Conservation (phyloP, 1,284 basidiomycete species). For the Dichomitus squalens region DNA sequence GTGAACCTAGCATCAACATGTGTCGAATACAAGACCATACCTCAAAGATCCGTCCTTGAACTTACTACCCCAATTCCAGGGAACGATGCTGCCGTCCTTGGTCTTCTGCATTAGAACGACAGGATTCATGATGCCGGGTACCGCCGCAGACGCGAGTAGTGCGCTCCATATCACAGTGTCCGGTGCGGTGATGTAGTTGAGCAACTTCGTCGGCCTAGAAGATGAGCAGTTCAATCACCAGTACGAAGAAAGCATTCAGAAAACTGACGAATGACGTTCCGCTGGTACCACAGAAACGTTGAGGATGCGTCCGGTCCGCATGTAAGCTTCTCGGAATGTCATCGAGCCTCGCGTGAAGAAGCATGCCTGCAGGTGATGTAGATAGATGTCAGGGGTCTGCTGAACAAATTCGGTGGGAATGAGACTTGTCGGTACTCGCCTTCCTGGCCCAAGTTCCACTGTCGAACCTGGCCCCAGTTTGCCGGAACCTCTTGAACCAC, state of each 20-base stretch:
- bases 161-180: constrained; percentile 84
- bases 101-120: constrained; percentile 95
- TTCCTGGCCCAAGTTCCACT: constrained; percentile 91
- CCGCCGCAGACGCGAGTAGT: constrained; percentile 81
- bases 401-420: neutral
- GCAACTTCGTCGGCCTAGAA: constrained; percentile 85
- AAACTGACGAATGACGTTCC: constrained; percentile 85
- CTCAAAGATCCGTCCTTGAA: constrained; percentile 92
- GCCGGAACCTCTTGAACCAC: constrained; percentile 83
- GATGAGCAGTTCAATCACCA: neutral
- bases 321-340: constrained; percentile 96
- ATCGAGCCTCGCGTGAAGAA: constrained; percentile 95
- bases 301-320: constrained; percentile 89
- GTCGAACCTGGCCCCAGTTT: constrained; percentile 93
- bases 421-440: constrained; percentile 41
- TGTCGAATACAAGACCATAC: constrained; percentile 36
- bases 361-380: constrained; percentile 45
- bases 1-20: neutral
- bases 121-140: constrained; percentile 84
- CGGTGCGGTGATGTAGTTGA: constrained; percentile 96
- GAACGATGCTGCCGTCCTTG: constrained; percentile 79
- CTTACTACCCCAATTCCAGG: constrained; percentile 93
- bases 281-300: constrained; percentile 96
- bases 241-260: neutral
- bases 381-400: neutral